phyloP scores from a whole-genome alignment of 129 eudicot species.

The Calendula officinalis region DNA sequence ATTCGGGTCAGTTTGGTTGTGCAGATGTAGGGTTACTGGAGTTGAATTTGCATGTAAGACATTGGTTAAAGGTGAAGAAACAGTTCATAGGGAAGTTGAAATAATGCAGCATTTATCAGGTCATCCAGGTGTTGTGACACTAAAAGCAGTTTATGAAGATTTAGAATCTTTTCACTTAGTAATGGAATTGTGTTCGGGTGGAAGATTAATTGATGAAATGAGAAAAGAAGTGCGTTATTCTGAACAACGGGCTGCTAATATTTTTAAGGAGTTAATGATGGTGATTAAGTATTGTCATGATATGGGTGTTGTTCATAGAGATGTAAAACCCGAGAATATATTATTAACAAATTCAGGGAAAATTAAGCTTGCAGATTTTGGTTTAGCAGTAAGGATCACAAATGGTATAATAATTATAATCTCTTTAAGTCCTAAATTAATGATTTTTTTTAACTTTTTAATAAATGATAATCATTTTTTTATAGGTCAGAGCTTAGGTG shows the following conservation, averaged over 20 bases:
- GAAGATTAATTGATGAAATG: conserved; percentile 68
- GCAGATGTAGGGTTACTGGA: conserved; percentile 49
- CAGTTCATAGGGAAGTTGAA: conserved; percentile 65
- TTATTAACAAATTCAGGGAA: conserved; percentile 53
- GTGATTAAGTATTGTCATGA: conserved; percentile 73
- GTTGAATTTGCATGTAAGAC: conserved; percentile 65
- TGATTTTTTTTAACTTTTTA: background rate
- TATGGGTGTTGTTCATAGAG: conserved; percentile 71
- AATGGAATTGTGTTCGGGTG: conserved; percentile 71
- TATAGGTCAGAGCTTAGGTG: conserved; percentile 87
- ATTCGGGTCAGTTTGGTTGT: conserved; percentile 67
- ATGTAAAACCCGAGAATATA: conserved; percentile 66
- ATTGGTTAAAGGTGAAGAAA: conserved; percentile 61
- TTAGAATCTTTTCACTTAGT: conserved; percentile 53
- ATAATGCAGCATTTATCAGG: conserved; percentile 76
- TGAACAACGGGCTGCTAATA: conserved; percentile 59
- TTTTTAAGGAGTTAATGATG: conserved; percentile 53
- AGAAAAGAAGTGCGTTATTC: conserved; percentile 44
- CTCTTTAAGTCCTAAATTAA: background rate
- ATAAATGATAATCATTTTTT: too few species aligned
- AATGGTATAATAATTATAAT: conserved; percentile 46
- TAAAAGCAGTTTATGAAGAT: conserved; percentile 67
- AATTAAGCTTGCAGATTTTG: conserved; percentile 85
- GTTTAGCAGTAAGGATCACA: conserved; percentile 70
- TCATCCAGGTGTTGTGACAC: conserved; percentile 60